Evolutionary conservation across 441 rosid genomes (phyloP).

Genomic region (Jatropha podagrica): DNA sequence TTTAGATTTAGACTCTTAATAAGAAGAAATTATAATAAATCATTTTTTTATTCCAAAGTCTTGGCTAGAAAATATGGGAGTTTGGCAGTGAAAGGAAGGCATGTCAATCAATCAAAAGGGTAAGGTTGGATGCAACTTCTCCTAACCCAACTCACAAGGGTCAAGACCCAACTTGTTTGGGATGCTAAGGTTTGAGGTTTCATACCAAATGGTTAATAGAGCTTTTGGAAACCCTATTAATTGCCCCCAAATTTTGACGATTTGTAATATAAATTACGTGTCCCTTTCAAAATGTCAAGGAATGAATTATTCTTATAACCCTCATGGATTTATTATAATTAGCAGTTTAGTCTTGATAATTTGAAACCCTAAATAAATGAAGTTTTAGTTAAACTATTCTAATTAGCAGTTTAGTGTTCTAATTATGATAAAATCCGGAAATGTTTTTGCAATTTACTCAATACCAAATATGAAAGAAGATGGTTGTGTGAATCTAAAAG

Average conservation of each 20-base stretch:
- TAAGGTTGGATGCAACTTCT: slow-evolving; percentile 28
- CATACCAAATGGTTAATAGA: neutral
- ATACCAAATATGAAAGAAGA: neutral
- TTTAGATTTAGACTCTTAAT: neutral
- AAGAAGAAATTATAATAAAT: neutral
- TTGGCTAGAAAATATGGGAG: slow-evolving; percentile 6
- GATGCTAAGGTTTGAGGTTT: neutral
- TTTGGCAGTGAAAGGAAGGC: neutral
- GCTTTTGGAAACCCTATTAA: neutral
- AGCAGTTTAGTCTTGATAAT: too few species aligned
- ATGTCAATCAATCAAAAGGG: neutral
- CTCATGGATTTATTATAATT: too few species aligned
- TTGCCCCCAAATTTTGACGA: neutral
- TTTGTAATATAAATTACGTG: neutral
- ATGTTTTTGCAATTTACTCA: too few species aligned
- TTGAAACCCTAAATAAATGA: too few species aligned
- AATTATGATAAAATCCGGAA: too few species aligned
- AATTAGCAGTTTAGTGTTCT: too few species aligned
- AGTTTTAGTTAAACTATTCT: too few species aligned
- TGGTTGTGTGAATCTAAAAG: slow-evolving; percentile 10
- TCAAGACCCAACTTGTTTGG: slow-evolving; percentile 12
- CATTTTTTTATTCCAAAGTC: slow-evolving; percentile 6
- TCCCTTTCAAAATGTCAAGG: neutral
- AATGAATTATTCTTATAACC: too few species aligned
- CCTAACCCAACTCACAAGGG: slow-evolving; percentile 26